Percentiles rank a stretch among this genome's conserved stretches.
These are phyloP conservation scores for Diplodia seriata DNA, from an alignment of 2,329 filamentous ascomycete genomes.

Conservation along the genomic window DNA sequence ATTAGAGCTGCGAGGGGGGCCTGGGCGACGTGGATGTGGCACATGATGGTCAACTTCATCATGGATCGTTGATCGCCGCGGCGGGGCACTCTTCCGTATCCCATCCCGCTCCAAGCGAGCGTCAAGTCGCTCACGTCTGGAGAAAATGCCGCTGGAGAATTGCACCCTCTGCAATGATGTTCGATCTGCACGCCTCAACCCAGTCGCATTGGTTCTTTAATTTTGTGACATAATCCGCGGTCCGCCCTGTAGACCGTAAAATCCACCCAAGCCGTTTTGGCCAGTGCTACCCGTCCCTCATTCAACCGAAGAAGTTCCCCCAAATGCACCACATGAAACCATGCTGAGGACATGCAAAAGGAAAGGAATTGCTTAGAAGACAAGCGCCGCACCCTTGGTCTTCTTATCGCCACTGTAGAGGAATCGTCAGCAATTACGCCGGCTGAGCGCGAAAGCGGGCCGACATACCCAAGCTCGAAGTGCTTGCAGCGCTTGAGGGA, in stretches of 20 bases:
- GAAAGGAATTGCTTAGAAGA: slow-evolving; percentile 81
- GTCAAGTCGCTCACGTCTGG: background rate
- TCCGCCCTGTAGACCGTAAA: slow-evolving; percentile 24
- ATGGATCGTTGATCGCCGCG: slow-evolving; percentile 22
- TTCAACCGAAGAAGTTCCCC: slow-evolving; percentile 30
- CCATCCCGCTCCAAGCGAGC: slow-evolving; percentile 7
- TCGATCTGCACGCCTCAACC: slow-evolving; percentile 33
- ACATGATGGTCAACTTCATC: slow-evolving; percentile 24
- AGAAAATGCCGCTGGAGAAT: background rate
- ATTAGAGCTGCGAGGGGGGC: background rate
- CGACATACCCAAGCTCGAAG: slow-evolving; percentile 95
- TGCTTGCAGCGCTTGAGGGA: slow-evolving; percentile 99
- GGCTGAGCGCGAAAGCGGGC: background rate
- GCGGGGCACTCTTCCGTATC: slow-evolving; percentile 10
- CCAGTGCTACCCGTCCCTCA: slow-evolving; percentile 30
- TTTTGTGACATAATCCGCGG: slow-evolving; percentile 32
- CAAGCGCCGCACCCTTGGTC: slow-evolving; percentile 99
- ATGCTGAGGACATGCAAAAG: slow-evolving; percentile 48
- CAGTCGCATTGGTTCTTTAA: slow-evolving; percentile 31
- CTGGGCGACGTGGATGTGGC: background rate
- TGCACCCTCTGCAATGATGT: background rate
- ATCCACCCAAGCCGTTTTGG: slow-evolving; percentile 9
- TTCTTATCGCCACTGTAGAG: slow-evolving; percentile 96
- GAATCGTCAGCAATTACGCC: slow-evolving; percentile 32
- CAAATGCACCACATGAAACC: slow-evolving; percentile 34